Evolutionary conservation across 768 basidiomycete genomes (phyloP), one percentile per base, ranked within the genome.

Genomic region (Trametes coccinea): DNA sequence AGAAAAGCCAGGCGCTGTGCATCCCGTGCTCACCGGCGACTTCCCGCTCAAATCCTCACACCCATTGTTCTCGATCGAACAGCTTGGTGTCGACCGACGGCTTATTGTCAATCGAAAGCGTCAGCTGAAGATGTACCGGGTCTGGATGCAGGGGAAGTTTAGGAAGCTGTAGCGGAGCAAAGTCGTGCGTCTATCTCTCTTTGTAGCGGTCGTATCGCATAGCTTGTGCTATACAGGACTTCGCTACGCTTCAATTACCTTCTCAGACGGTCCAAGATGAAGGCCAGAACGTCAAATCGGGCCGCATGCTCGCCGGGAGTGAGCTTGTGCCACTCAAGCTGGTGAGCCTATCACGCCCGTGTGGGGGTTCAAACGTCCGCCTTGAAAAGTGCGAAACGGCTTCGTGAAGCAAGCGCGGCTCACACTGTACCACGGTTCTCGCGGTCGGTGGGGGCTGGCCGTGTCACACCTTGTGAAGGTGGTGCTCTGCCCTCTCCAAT

Each of bases 91-190:
- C 5, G 97, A 99, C 77, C 80, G 95, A 6, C 82, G 97, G 45
- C 75, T 99, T 58, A 80, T 98, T 46, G 88, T 99, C 54, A 99
- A 99, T 70, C 82, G 97, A 48, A 98, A 97, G 76, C 80, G 92
- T 60, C 90, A 95, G 75, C 76, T 97, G 53, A 96, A 96, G 75
- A 99, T 99, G 97, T 98, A 96, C 72, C 80, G 97, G 48, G 90
- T 95, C 0, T 96, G 93, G 93, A 86, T 95, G 87, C 93, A 95
- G 74, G 92, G 85, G 0, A 89, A 88, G 70, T 93, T 93, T 70
- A 78, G 79, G 60, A 91, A 88, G 71, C 41, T 79, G 49, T 64
- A 48, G 7, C 30, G 14, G 11, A 33, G 11, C 17, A 45, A 30
- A 48, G 46, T 13, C 30, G 46, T 48, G 49, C 34, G 31, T 34